These are phyloP conservation scores for Starmera pachycereana DNA, from an alignment of 805 yeast species.

Conservation along the genomic window DNA sequence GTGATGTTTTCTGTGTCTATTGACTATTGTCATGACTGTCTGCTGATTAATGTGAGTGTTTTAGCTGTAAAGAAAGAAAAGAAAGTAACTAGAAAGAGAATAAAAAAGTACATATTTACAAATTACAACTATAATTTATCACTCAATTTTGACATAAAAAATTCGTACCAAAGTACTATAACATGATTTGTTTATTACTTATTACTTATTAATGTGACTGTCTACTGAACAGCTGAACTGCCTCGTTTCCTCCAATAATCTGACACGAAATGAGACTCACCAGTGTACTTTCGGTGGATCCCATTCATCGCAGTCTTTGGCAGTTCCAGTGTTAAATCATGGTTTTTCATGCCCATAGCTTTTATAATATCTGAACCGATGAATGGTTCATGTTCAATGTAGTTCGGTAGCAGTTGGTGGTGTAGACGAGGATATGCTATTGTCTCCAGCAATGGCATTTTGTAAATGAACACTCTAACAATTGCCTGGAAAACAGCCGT, in stretches of 20 bases:
- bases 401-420: slow-evolving; percentile 80
- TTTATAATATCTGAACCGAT: slow-evolving; percentile 30
- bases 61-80: too few species aligned
- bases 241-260: slow-evolving; percentile 90
- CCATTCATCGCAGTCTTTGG: slow-evolving; percentile 54
- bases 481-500: slow-evolving; percentile 80
- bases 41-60: too few species aligned
- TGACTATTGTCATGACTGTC: too few species aligned
- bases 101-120: too few species aligned
- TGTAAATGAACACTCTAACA: slow-evolving; percentile 50
- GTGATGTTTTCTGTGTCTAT: too few species aligned
- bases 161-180: too few species aligned
- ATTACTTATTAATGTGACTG: too few species aligned
- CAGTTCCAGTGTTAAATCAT: slow-evolving; percentile 28
- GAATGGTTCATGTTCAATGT: slow-evolving; percentile 48
- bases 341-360: slow-evolving; percentile 37
- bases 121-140: too few species aligned
- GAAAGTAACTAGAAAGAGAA: too few species aligned
- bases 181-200: too few species aligned
- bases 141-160: too few species aligned
- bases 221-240: slow-evolving; percentile 37
- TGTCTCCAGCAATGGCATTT: slow-evolving; percentile 50
- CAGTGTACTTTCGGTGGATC: slow-evolving; percentile 26
- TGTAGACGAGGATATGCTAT: slow-evolving; percentile 78
- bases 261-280: slow-evolving; percentile 57